Conservation (phyloP, 768 basidiomycete species). For the Austroboletus eburneus region DNA sequence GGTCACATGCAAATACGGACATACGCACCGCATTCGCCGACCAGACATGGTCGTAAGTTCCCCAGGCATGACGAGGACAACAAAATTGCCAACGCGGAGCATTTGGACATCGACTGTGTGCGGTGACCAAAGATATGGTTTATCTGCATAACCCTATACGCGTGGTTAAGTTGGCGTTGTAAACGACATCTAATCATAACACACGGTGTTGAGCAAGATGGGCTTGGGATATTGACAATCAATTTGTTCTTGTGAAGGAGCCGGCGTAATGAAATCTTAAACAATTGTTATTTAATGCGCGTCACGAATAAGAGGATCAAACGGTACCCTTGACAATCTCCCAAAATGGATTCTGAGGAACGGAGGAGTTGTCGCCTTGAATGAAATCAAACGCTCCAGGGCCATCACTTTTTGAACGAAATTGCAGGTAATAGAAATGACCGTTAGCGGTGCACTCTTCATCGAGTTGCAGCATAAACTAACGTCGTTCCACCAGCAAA, state of each 20-base stretch:
- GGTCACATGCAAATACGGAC: neutral
- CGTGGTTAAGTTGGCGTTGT: constrained; percentile 16
- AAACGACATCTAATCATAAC: neutral
- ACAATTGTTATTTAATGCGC: neutral
- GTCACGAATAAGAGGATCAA: too few relatives aligned
- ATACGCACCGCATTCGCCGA: constrained; percentile 60
- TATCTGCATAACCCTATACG: constrained; percentile 54
- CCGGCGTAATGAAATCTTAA: constrained; percentile 49
- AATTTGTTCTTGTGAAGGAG: constrained; percentile 54
- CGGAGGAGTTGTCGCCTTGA: constrained; percentile 65
- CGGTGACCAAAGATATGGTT: constrained; percentile 73
- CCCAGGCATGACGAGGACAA: constrained; percentile 72
- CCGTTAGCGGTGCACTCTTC: neutral
- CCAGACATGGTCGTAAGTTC: constrained; percentile 85
- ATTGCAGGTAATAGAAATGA: too few relatives aligned
- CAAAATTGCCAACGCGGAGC: constrained; percentile 70
- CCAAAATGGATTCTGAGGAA: constrained; percentile 74
- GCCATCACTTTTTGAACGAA: constrained; percentile 43
- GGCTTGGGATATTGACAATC: constrained; percentile 78
- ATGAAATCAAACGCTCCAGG: constrained; percentile 77
- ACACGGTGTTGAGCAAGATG: constrained; percentile 62
- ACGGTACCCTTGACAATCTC: constrained; percentile 69
- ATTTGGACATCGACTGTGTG: constrained; percentile 73
- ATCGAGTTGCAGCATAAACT: too few relatives aligned
- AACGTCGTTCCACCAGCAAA: constrained; percentile 83